phyloP scores from a whole-genome alignment of 169 alveolate genomes.

The Neospora caninum region DNA sequence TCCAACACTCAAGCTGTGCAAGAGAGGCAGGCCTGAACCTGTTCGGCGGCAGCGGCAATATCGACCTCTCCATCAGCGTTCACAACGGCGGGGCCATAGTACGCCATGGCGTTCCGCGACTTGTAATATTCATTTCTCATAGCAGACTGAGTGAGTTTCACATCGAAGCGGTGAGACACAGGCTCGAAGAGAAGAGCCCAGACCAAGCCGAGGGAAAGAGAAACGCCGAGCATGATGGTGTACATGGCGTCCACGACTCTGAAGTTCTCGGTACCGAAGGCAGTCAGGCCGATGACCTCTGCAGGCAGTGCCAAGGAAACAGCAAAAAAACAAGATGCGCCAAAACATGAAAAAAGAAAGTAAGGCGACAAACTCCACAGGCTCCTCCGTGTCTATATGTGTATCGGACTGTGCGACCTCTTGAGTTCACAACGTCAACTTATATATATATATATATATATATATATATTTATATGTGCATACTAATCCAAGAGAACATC shows the following conservation, averaged over 20 bases:
- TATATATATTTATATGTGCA: too few relatives aligned
- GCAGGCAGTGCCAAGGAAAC: not conserved
- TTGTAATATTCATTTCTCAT: slow-evolving; percentile 91
- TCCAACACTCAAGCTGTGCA: not conserved
- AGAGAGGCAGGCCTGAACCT: slow-evolving; percentile 57
- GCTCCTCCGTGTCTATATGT: too few relatives aligned
- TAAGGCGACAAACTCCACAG: too few relatives aligned
- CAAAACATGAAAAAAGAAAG: too few relatives aligned
- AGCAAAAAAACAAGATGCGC: too few relatives aligned
- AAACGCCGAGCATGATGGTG: slow-evolving; percentile 82
- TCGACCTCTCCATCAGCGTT: slow-evolving; percentile 88
- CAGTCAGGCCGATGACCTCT: slow-evolving; percentile 81
- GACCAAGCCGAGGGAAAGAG: slow-evolving; percentile 79
- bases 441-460: too few relatives aligned
- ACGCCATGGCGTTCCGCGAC: slow-evolving; percentile 93
- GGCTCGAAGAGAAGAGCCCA: slow-evolving; percentile 92
- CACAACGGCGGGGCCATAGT: slow-evolving; percentile 92
- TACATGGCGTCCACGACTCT: slow-evolving; percentile 81
- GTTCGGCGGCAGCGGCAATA: slow-evolving; percentile 78
- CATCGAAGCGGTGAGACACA: slow-evolving; percentile 86
- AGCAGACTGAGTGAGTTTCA: slow-evolving; percentile 90
- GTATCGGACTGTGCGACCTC: not conserved
- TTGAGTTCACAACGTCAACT: too few relatives aligned
- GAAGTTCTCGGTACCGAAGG: slow-evolving; percentile 76
- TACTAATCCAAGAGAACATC: too few relatives aligned